These are phyloP conservation scores for Stemphylium beticola DNA, from an alignment of 2,329 filamentous ascomycete genomes.

Conservation along the genomic window DNA sequence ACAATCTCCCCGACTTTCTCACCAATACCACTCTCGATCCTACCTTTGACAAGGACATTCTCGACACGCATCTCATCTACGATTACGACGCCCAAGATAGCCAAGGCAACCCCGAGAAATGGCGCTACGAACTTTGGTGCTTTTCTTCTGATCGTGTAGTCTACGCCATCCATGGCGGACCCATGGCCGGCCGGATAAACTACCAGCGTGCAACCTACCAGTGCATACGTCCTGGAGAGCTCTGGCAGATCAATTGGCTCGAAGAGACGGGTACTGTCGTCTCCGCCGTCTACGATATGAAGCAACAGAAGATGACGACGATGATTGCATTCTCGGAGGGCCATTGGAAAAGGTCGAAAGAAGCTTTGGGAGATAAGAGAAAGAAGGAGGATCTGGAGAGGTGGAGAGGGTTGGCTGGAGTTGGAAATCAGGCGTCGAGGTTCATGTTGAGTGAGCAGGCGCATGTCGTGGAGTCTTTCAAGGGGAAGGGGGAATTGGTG, in stretches of 20 bases:
- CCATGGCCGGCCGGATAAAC: constrained; percentile 57
- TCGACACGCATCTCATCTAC: constrained; percentile 62
- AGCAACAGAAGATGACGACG: constrained; percentile 57
- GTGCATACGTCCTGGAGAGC: constrained; percentile 63
- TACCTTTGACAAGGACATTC: constrained; percentile 59
- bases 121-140: constrained; percentile 69
- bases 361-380: constrained; percentile 64
- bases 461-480: constrained; percentile 57
- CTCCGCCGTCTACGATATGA: constrained; percentile 63
- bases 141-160: constrained; percentile 61
- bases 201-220: constrained; percentile 64
- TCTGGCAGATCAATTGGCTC: constrained; percentile 68
- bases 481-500: constrained; percentile 56
- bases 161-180: constrained; percentile 66
- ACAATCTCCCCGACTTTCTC: constrained; percentile 31
- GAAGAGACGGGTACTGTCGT: constrained; percentile 66
- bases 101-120: constrained; percentile 61
- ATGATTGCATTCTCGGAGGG: constrained; percentile 61
- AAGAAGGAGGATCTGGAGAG: constrained; percentile 58
- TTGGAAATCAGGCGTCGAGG: constrained; percentile 59
- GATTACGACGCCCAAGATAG: constrained; percentile 60
- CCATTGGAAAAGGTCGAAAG: constrained; percentile 60
- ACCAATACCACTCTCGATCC: constrained; percentile 37
- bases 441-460: constrained; percentile 62
- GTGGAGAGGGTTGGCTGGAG: constrained; percentile 58